Percentiles rank a stretch among this genome's conserved stretches.
Conservation (phyloP, 371 early-diverging fungal species). For the Lichtheimia hyalospora region DNA sequence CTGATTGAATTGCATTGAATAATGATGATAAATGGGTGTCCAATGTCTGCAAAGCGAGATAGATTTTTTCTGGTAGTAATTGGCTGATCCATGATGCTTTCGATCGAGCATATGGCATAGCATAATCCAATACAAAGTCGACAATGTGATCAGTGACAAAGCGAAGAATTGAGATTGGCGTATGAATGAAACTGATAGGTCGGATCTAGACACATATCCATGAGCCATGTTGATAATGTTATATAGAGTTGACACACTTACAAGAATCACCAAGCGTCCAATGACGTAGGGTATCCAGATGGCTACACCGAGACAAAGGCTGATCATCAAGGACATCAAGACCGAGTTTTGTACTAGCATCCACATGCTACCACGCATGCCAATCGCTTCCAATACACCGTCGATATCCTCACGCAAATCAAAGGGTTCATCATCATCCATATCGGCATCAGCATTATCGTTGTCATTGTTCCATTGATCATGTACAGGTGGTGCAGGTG, state of each 20-base stretch:
- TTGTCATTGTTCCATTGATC: constrained; percentile 18
- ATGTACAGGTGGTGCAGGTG: constrained; percentile 6
- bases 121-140: constrained; percentile 49
- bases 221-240: too few species aligned
- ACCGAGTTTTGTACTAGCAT: constrained; percentile 77
- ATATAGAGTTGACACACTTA: constrained; percentile 12
- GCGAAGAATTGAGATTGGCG: constrained; percentile 49
- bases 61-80: constrained; percentile 16
- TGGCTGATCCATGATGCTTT: constrained; percentile 4
- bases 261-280: constrained; percentile 58
- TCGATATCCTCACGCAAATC: constrained; percentile 71
- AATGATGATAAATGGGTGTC: neutral
- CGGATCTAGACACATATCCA: constrained; percentile 28
- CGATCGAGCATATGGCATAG: constrained; percentile 27
- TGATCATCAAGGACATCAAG: constrained; percentile 73
- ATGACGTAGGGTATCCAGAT: constrained; percentile 77
- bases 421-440: constrained; percentile 50
- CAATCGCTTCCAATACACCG: constrained; percentile 85
- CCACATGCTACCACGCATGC: constrained; percentile 82
- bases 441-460: constrained; percentile 21
- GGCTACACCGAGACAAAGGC: constrained; percentile 66
- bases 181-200: constrained; percentile 44
- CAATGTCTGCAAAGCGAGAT: constrained; percentile 2
- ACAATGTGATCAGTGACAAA: constrained; percentile 56
- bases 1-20: neutral